phyloP scores from a whole-genome alignment of 2,329 filamentous ascomycete genomes.

The Eurotiales sp. region DNA sequence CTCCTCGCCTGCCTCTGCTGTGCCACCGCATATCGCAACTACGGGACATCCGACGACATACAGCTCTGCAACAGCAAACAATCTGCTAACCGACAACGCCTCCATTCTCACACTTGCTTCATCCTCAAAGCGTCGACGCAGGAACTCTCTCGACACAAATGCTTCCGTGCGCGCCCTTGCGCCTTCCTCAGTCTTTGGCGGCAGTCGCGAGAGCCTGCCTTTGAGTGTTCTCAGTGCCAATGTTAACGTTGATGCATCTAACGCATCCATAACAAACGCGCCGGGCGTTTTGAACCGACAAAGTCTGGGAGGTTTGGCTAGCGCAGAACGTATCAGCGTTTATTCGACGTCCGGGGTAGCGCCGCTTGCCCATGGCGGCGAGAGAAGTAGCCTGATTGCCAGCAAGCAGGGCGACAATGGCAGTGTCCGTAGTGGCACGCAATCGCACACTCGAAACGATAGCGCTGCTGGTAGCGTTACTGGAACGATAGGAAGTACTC shows the following conservation, averaged over 20 bases:
- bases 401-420: conserved; percentile 65
- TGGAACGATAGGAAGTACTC: conserved; percentile 30
- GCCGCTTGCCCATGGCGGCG: conserved; percentile 56
- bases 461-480: conserved; percentile 73
- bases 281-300: conserved; percentile 44
- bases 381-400: conserved; percentile 78
- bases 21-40: conserved; percentile 56
- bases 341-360: conserved; percentile 72
- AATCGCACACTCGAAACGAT: conserved; percentile 75
- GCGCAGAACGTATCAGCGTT: conserved; percentile 60
- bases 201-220: conserved; percentile 61
- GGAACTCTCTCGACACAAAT: conserved; percentile 63
- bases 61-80: conserved; percentile 59
- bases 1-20: conserved; percentile 56
- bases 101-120: conserved; percentile 64
- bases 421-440: conserved; percentile 71
- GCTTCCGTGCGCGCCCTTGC: conserved; percentile 63
- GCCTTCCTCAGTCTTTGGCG: conserved; percentile 61
- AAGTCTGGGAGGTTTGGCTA: conserved; percentile 52
- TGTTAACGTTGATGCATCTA: conserved; percentile 39
- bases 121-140: conserved; percentile 59
- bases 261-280: conserved; percentile 37
- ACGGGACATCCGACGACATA: conserved; percentile 55
- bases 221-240: conserved; percentile 59
- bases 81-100: conserved; percentile 62